Conservation (phyloP, 306 rosid genomes). For the Lathyrus sativus region DNA sequence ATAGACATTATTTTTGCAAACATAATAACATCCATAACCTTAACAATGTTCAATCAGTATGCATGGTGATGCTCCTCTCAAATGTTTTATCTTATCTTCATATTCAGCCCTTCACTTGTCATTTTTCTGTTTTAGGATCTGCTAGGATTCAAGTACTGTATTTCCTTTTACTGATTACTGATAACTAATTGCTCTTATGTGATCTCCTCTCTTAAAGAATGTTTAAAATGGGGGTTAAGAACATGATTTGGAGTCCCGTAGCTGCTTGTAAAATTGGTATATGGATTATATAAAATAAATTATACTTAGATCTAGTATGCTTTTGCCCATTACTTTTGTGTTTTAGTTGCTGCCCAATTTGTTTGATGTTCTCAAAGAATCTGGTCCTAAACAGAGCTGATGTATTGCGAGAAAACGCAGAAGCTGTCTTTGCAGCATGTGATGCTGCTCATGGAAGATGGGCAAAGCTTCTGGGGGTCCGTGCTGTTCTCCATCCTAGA, state of each 20-base stretch:
- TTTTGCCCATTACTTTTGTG: slow-evolving; percentile 27
- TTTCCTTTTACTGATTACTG: slow-evolving; percentile 16
- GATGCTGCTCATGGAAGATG: slow-evolving; percentile 99
- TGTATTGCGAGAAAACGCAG: slow-evolving; percentile 98
- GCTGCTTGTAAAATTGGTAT: slow-evolving; percentile 20
- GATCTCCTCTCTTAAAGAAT: slow-evolving; percentile 1
- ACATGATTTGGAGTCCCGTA: slow-evolving; percentile 18
- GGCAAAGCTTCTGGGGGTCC: slow-evolving; percentile 99
- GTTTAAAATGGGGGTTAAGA: slow-evolving; percentile 3
- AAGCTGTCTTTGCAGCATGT: slow-evolving; percentile 99
- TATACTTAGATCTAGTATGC: slow-evolving; percentile 22
- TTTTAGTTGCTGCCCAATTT: slow-evolving; percentile 36
- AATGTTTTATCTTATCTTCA: slow-evolving; percentile 18
- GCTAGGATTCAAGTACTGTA: slow-evolving; percentile 27
- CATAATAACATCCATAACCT: slow-evolving; percentile 3
- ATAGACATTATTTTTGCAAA: not conserved
- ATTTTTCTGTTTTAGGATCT: slow-evolving; percentile 30
- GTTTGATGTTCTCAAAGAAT: slow-evolving; percentile 59
- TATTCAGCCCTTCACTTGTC: slow-evolving; percentile 13
- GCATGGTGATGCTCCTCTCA: slow-evolving; percentile 15
- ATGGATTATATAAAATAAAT: slow-evolving; percentile 3
- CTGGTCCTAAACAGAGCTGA: slow-evolving; percentile 89
- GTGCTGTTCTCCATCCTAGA: slow-evolving; percentile 92
- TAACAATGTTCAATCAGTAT: slow-evolving; percentile 1
- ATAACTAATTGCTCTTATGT: slow-evolving; percentile 24